Evolutionary conservation across 208 protist species (phyloP).

Genomic region (Trypanosoma lewisi): DNA sequence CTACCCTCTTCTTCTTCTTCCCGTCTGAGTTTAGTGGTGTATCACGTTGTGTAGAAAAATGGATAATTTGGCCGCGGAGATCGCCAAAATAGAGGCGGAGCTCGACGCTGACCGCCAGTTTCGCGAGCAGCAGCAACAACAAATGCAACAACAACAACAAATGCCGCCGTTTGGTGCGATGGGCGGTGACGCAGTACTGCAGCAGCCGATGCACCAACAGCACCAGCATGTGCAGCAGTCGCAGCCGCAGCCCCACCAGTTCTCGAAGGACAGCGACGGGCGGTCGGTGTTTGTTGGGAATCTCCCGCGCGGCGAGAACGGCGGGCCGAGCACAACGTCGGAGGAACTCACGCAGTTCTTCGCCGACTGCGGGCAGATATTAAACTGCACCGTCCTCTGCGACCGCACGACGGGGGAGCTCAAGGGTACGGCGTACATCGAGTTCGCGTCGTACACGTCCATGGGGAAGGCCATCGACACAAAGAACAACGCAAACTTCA

Average conservation of each 20-base stretch:
- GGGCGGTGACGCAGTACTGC: slow-evolving; percentile 6
- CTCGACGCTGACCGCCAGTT: slow-evolving; percentile 61
- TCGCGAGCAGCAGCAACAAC: slow-evolving; percentile 34
- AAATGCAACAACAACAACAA: slow-evolving; percentile 34
- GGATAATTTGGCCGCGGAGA: slow-evolving; percentile 73
- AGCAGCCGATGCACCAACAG: slow-evolving; percentile 16
- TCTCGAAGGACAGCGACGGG: slow-evolving; percentile 79
- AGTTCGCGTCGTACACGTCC: slow-evolving; percentile 73
- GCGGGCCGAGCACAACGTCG: slow-evolving; percentile 58
- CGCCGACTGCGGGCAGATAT: slow-evolving; percentile 66
- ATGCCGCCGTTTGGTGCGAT: slow-evolving; percentile 24
- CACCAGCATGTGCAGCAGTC: slow-evolving; percentile 14
- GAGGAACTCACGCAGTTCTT: slow-evolving; percentile 86
- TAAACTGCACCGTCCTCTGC: slow-evolving; percentile 82
- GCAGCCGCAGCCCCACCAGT: slow-evolving; percentile 44
- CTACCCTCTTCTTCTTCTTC: too few relatives aligned
- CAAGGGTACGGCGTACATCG: slow-evolving; percentile 85
- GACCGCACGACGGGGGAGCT: slow-evolving; percentile 76
- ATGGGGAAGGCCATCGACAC: slow-evolving; percentile 84
- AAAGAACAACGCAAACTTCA: slow-evolving; percentile 86
- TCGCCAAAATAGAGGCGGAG: slow-evolving; percentile 76
- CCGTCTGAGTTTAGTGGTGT: too few relatives aligned
- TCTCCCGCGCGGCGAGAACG: slow-evolving; percentile 66
- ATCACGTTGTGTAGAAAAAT: slow-evolving; percentile 27
- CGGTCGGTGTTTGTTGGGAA: slow-evolving; percentile 88